Evolutionary conservation across 1,284 basidiomycete species (phyloP), one percentile per base, ranked within the genome.

Genomic region (Fomitopsis schrenkii): DNA sequence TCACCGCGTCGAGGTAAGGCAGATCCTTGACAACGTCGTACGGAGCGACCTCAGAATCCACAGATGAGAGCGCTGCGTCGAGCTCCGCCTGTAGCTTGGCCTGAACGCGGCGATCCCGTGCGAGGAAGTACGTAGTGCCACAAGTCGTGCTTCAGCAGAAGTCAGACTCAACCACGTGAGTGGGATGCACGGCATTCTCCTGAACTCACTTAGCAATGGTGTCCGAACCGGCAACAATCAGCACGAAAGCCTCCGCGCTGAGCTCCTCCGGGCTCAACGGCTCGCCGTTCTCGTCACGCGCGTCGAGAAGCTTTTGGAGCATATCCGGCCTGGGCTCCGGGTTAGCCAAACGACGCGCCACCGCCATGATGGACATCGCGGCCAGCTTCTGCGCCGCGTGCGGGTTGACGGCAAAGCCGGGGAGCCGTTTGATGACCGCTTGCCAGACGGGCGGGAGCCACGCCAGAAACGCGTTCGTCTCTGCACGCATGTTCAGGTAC

Each of bases 161-260:
- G 28, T 57, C 28, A 58, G 56, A 26, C 14, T 36, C 42, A 46
- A 15, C 19, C 35, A 7, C 2, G 7, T 9, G n/a, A 14, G 10
- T 2, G 35, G 22, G n/a, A 2, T 14, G 10, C 15, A 12, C n/a
- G 35, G 30, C 57, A 35, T 10, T 38, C 22, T 22, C 1, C 40
- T 8, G 30, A 33, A 57, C 61, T 52, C 22, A 59, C 61, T 57
- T 59, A 17, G 61, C 42, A 28, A 50, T 50, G n/a, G 46, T 59
- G 36, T 77, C 74, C 8, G 75, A 75, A 10, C 76, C 76, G n/a
- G 74, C 73, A 44, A 74, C 73, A n/a, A 76, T 68, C 5, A 76
- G 64, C 2, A 72, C 71, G 15, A 75, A 66, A 5, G 74, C 68
- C 55, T 74, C 74, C 5, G 74, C 69, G n/a, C 66, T 72, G 8